A percentile compares a stretch with the other conserved stretches of the same genome.
Conservation (phyloP, 106 monocot genomes). For the Posidonia australis region DNA sequence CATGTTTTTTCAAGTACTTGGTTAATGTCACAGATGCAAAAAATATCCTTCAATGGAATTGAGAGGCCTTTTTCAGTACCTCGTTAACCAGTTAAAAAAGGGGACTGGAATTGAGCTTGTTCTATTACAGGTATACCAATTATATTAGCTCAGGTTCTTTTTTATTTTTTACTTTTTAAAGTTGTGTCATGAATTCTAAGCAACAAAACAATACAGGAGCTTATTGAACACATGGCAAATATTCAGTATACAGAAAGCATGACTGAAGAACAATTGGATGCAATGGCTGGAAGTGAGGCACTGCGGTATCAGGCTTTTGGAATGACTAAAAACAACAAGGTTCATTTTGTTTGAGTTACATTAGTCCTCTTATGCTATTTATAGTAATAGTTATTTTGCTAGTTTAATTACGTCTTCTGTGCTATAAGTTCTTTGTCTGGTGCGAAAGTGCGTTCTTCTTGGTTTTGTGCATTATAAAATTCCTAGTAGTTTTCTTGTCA, state of each 20-base stretch:
- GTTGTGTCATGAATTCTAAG: background rate
- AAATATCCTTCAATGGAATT: slow-evolving; percentile 96
- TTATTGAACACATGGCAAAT: slow-evolving; percentile 99
- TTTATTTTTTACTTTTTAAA: slow-evolving; percentile 1
- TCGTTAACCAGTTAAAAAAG: slow-evolving; percentile 88
- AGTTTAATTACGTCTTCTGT: no score
- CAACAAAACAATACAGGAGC: slow-evolving; percentile 40
- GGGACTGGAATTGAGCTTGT: slow-evolving; percentile 87
- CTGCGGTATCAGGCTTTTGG: slow-evolving; percentile 82
- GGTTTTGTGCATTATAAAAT: no score
- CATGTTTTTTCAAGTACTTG: background rate
- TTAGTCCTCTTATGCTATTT: background rate
- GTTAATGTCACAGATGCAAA: slow-evolving; percentile 57
- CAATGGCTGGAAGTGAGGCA: slow-evolving; percentile 97
- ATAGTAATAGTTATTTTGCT: no score
- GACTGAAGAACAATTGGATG: slow-evolving; percentile 97
- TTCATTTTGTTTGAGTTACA: slow-evolving; percentile 1
- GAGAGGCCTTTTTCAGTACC: slow-evolving; percentile 94
- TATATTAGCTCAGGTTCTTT: background rate
- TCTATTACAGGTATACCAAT: slow-evolving; percentile 64
- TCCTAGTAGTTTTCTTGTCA: no score
- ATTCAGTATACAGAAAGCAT: slow-evolving; percentile 93
- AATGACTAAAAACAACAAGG: slow-evolving; percentile 80
- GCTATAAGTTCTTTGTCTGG: no score
- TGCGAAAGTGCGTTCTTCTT: no score